A percentile compares a stretch with the other conserved stretches of the same genome.
Evolutionary conservation across 1,284 basidiomycete genomes (phyloP).

Genomic region (Irpex sp.): DNA sequence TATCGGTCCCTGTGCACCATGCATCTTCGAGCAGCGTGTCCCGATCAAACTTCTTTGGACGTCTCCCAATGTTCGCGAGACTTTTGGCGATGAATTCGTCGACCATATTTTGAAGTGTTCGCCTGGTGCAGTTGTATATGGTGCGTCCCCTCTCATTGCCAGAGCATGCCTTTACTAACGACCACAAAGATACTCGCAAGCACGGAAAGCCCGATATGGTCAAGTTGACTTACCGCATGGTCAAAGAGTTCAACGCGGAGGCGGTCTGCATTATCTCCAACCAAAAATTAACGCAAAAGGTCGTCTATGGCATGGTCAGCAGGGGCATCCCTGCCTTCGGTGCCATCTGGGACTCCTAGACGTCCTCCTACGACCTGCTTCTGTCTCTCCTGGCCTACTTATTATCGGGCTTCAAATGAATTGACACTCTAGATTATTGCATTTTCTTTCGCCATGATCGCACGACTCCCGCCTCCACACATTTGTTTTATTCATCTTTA

Average conservation of each 20-base stretch:
- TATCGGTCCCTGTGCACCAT: slow-evolving; percentile 57
- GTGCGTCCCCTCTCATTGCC: slow-evolving; percentile 25
- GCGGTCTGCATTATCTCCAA: slow-evolving; percentile 62
- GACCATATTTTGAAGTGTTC: slow-evolving; percentile 49
- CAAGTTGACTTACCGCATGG: slow-evolving; percentile 51
- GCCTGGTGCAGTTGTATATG: slow-evolving; percentile 56
- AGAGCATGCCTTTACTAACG: neutral
- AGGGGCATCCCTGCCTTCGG: slow-evolving; percentile 59
- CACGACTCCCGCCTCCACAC: neutral
- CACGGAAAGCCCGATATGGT: slow-evolving; percentile 65
- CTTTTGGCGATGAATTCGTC: slow-evolving; percentile 56
- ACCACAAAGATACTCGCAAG: slow-evolving; percentile 44
- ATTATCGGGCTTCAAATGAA: no score
- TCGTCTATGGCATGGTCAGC: slow-evolving; percentile 59
- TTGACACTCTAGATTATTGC: no score
- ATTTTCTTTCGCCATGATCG: neutral
- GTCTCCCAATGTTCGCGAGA: slow-evolving; percentile 54
- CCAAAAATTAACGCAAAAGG: slow-evolving; percentile 55
- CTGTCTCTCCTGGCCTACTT: no score
- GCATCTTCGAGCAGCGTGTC: slow-evolving; percentile 46
- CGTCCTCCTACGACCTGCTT: neutral
- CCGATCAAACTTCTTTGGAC: slow-evolving; percentile 59
- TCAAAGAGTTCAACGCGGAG: slow-evolving; percentile 58
- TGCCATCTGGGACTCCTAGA: slow-evolving; percentile 51
- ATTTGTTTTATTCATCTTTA: neutral